Conservation (phyloP, 1,139 yeast genomes). For the Candida buenavistaensis region DNA sequence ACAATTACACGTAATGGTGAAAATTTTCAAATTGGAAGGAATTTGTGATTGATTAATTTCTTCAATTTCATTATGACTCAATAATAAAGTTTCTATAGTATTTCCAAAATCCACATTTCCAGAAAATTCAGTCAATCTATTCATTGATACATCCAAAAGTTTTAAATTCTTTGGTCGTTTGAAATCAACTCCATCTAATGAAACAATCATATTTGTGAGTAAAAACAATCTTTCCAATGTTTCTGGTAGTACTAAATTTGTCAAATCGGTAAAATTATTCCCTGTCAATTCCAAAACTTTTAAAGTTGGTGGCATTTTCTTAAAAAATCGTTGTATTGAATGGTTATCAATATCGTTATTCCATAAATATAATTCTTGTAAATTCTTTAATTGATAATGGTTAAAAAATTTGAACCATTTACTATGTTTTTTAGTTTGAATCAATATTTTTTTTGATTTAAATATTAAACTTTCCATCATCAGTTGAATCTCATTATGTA, state of each 20-base stretch:
- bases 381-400: constrained; percentile 15
- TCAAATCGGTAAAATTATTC: constrained; percentile 19
- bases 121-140: constrained; percentile 9
- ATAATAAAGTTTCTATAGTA: constrained; percentile 14
- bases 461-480: constrained; percentile 17
- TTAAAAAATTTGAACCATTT: constrained; percentile 8
- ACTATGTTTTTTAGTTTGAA: constrained; percentile 11
- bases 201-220: constrained; percentile 20
- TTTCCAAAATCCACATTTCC: constrained; percentile 18
- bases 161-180: constrained; percentile 13
- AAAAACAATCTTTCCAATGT: constrained; percentile 16
- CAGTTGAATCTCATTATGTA: constrained; percentile 15
- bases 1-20: constrained; percentile 19
- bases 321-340: constrained; percentile 9
- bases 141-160: constrained; percentile 9
- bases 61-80: constrained; percentile 20
- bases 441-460: constrained; percentile 17
- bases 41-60: constrained; percentile 13
- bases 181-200: constrained; percentile 19
- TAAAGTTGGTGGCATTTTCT: constrained; percentile 12
- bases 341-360: constrained; percentile 19
- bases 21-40: constrained; percentile 17
- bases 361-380: constrained; percentile 20
- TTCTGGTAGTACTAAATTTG: constrained; percentile 15
- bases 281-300: constrained; percentile 20